Evolutionary conservation across 805 yeast genomes (phyloP).

Genomic region (Tetrapisispora taiwanensis): DNA sequence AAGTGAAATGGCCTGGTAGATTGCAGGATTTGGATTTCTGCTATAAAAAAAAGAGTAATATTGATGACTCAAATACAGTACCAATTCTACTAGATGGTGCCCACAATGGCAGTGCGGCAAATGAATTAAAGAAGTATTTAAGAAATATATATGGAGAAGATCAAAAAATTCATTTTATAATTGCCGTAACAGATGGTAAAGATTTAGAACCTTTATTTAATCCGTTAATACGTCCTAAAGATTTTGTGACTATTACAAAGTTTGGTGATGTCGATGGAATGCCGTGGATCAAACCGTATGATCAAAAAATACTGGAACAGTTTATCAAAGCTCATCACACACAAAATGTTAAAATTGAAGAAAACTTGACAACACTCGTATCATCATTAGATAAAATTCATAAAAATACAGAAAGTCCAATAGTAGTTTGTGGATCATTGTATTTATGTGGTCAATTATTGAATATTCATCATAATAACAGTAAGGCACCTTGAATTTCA

Average conservation of each 20-base stretch:
- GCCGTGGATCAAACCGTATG: conserved; percentile 78
- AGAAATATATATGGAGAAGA: conserved; percentile 17
- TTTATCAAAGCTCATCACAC: conserved; percentile 22
- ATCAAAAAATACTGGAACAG: conserved; percentile 18
- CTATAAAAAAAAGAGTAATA: too few species aligned
- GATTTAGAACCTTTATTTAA: conserved; percentile 41
- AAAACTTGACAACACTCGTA: conserved; percentile 14
- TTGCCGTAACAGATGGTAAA: conserved; percentile 74
- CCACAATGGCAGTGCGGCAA: conserved; percentile 79
- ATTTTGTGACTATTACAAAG: conserved; percentile 48
- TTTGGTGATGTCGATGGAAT: conserved; percentile 72
- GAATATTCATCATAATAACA: background rate
- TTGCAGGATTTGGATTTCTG: conserved; percentile 43
- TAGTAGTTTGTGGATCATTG: conserved; percentile 61
- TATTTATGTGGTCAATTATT: conserved; percentile 54
- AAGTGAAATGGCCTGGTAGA: conserved; percentile 80
- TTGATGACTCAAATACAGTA: too few species aligned
- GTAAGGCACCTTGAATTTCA: too few species aligned
- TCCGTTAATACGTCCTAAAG: conserved; percentile 40
- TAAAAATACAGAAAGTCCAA: conserved; percentile 8
- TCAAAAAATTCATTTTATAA: conserved; percentile 38
- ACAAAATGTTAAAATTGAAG: conserved; percentile 15
- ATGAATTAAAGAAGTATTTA: conserved; percentile 52
- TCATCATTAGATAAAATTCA: background rate
- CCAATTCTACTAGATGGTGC: conserved; percentile 74